Conservation (phyloP, 2,329 filamentous ascomycete species). For the Cordyceps militaris region DNA sequence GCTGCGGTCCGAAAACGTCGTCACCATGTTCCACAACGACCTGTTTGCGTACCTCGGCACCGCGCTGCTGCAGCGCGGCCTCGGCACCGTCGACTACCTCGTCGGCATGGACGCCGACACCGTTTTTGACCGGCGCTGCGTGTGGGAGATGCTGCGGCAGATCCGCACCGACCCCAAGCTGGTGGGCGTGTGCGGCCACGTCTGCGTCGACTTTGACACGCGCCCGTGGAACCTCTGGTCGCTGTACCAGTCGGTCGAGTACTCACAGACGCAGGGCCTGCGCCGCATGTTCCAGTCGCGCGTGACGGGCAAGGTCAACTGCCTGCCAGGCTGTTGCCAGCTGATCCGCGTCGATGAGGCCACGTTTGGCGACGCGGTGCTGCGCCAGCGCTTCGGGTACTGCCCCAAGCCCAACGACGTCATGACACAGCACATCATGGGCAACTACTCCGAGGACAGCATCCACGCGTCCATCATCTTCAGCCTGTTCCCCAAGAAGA, state of each 20-base stretch:
- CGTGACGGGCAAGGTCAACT: slow-evolving; percentile 43
- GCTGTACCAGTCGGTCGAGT: slow-evolving; percentile 41
- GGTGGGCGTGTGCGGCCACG: slow-evolving; percentile 42
- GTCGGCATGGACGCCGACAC: slow-evolving; percentile 44
- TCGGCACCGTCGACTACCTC: slow-evolving; percentile 35
- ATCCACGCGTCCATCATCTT: slow-evolving; percentile 44
- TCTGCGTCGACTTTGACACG: slow-evolving; percentile 39
- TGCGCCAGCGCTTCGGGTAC: slow-evolving; percentile 41
- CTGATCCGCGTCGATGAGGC: slow-evolving; percentile 42
- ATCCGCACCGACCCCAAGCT: slow-evolving; percentile 36
- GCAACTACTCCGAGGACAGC: slow-evolving; percentile 41
- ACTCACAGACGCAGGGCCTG: slow-evolving; percentile 40
- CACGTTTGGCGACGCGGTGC: slow-evolving; percentile 39
- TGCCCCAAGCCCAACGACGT: slow-evolving; percentile 41
- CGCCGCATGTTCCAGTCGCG: slow-evolving; percentile 43
- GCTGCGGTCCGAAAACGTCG: slow-evolving; percentile 31
- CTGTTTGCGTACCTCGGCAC: slow-evolving; percentile 35
- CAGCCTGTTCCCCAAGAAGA: slow-evolving; percentile 35
- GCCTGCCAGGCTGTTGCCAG: slow-evolving; percentile 42
- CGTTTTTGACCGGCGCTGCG: slow-evolving; percentile 37
- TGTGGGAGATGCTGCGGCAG: slow-evolving; percentile 37
- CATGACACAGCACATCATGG: slow-evolving; percentile 42
- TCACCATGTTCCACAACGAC: slow-evolving; percentile 40
- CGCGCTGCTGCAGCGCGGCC: slow-evolving; percentile 30
- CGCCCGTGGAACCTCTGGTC: slow-evolving; percentile 37